Base-by-base conservation (phyloP, 2,329 filamentous ascomycete species). In the Colletotrichum lupini region DNA sequence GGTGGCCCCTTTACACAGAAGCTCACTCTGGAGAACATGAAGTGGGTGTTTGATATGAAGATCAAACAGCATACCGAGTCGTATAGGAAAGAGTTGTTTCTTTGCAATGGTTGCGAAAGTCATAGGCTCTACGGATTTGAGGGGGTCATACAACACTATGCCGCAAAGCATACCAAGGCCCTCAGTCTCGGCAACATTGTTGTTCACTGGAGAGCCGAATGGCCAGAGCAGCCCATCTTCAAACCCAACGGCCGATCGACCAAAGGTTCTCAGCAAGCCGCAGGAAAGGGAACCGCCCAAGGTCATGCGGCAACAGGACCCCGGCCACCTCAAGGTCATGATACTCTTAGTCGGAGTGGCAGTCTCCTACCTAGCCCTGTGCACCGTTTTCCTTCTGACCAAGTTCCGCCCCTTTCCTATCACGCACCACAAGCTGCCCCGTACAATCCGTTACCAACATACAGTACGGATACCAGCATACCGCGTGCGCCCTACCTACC, bases 1-100 rank as follows among this genome's bases (percentile, higher is more conserved):
- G 83, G 87, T 74, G 88, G 87, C 0, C 86, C 89, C 7, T 89
- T 86, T 76, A 90, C 87, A 30, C 87, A 90, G 79, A 92, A 88
- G 78, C 85, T 96, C 65, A 93, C 92, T 1, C 83, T 97, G 76
- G 94, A 96, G 79, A 95, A 95, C 78, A 95, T 97, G 93, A 95
- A 93, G 81, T 96, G 92, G 91, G 85, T 95, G 35, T 95, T 93
- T 80, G 93, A 95, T 78, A 90, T 89, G 76, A 95, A 94, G 80
- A 87, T 97, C 79, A 94, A 91, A 78, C 90, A 90, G 28, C 83
- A 90, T 67, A 94, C 92, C 3, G 92, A 94, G 74, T 83, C 85
- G 58, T 87, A 88, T 76, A 87, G 91, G 76, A 93, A 91, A 78
- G 93, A 95, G 68, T 83, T 95, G 11, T 97, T 97, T 80, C 87